Evolutionary conservation across 331 rosid genomes (phyloP).

Genomic region (Malus hybrid): DNA sequence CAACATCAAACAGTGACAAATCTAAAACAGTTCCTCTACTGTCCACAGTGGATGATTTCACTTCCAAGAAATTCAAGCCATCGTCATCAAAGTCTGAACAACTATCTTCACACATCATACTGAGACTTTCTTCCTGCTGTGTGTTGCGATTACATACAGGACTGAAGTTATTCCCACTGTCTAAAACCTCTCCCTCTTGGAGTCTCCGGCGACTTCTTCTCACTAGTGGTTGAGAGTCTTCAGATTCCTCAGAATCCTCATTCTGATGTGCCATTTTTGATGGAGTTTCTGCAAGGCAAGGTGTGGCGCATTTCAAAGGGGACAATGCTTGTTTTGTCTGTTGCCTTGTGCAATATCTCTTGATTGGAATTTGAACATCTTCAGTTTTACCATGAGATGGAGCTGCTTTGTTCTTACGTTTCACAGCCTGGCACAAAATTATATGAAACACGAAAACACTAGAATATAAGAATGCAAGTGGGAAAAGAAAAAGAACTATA

Average conservation of each 20-base stretch:
- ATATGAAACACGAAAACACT: background rate
- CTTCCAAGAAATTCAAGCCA: background rate
- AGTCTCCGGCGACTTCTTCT: background rate
- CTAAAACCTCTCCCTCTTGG: background rate
- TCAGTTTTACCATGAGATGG: background rate
- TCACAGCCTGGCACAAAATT: background rate
- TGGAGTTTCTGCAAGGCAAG: background rate
- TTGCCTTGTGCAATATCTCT: background rate
- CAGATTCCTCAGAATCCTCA: background rate
- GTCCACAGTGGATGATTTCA: conserved; percentile 10
- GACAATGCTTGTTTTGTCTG: background rate
- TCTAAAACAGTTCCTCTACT: conserved; percentile 1
- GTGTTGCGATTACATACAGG: background rate
- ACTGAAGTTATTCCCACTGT: background rate
- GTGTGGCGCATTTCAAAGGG: background rate
- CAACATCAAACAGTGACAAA: conserved; percentile 27
- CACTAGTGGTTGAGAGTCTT: background rate
- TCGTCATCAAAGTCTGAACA: conserved; percentile 4
- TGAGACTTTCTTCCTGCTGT: background rate
- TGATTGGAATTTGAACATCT: background rate
- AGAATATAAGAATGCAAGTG: background rate
- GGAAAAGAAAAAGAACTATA: background rate
- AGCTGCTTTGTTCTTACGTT: background rate
- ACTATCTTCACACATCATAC: background rate
- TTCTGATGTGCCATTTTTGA: background rate